Conservation (phyloP, 306 rosid species). For the Myrica gale region DNA sequence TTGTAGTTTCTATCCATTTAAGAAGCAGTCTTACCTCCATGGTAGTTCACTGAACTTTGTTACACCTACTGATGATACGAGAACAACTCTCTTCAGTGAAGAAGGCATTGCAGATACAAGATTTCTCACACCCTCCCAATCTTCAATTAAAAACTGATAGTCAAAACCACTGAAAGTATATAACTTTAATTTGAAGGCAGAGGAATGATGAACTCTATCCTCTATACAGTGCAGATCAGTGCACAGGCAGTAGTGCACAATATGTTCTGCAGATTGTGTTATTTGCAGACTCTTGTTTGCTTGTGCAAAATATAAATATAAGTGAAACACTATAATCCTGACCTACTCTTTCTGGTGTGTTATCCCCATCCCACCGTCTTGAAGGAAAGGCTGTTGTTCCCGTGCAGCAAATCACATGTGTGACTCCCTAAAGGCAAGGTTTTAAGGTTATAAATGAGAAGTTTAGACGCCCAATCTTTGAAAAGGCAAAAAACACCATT, state of each 20-base stretch:
- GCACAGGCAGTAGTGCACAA: constrained; percentile 4
- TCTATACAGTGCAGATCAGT: not conserved
- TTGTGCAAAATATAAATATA: constrained; percentile 8
- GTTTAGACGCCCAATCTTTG: not conserved
- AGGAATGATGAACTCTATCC: not conserved
- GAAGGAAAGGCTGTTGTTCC: constrained; percentile 99
- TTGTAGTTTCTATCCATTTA: constrained; percentile 20
- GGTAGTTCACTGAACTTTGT: constrained; percentile 89
- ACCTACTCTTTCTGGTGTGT: constrained; percentile 93
- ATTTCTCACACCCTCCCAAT: constrained; percentile 96
- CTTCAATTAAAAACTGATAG: constrained; percentile 43
- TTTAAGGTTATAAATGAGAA: constrained; percentile 6
- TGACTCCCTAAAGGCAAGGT: constrained; percentile 67
- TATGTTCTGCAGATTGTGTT: constrained; percentile 8
- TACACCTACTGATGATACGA: constrained; percentile 94
- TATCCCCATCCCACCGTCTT: constrained; percentile 82
- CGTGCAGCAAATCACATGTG: constrained; percentile 93
- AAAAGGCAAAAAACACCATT: no score
- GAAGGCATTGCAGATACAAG: constrained; percentile 73
- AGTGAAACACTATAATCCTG: constrained; percentile 31
- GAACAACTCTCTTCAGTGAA: constrained; percentile 78
- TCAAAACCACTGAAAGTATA: constrained; percentile 17
- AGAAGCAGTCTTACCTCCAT: constrained; percentile 71
- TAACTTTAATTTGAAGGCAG: not conserved
- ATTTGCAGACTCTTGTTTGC: constrained; percentile 25